Conservation (phyloP, 1,284 basidiomycete genomes). For the Tilletia indica region DNA sequence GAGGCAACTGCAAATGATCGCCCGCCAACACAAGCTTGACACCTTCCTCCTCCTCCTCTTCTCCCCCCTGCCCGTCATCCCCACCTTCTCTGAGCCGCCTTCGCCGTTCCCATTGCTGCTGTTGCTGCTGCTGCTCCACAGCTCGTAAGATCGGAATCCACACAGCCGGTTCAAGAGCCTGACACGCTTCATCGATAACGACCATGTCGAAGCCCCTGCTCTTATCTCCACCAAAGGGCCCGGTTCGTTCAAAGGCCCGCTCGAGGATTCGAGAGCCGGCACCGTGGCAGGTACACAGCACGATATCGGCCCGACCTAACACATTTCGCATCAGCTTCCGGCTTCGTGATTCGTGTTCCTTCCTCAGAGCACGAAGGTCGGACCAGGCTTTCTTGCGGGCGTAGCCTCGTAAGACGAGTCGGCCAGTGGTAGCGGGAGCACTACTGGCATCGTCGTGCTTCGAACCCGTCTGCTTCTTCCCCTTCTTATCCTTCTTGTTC, state of each 20-base stretch:
- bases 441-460: neutral
- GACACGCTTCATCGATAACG: constrained; percentile 88
- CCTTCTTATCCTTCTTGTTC: neutral
- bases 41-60: constrained; percentile 11
- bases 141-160: constrained; percentile 89
- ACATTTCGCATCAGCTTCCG: constrained; percentile 76
- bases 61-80: neutral
- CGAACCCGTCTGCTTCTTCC: neutral
- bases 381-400: constrained; percentile 88
- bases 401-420: constrained; percentile 62
- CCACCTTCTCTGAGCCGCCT: neutral
- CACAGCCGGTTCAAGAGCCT: constrained; percentile 92
- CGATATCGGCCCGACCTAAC: constrained; percentile 74
- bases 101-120: constrained; percentile 13
- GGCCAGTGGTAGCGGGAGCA: neutral
- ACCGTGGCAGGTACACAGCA: constrained; percentile 88
- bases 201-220: constrained; percentile 72
- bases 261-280: constrained; percentile 21
- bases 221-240: constrained; percentile 50
- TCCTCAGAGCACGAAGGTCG: constrained; percentile 81
- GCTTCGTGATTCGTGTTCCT: constrained; percentile 89
- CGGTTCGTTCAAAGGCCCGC: constrained; percentile 59
- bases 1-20: constrained; percentile 68
- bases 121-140: constrained; percentile 41
- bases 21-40: constrained; percentile 53